Percentiles rank a stretch among this genome's conserved stretches.
Evolutionary conservation across 495 filamentous ascomycete species (phyloP).

Genomic region (Chlorociboria aeruginascens): DNA sequence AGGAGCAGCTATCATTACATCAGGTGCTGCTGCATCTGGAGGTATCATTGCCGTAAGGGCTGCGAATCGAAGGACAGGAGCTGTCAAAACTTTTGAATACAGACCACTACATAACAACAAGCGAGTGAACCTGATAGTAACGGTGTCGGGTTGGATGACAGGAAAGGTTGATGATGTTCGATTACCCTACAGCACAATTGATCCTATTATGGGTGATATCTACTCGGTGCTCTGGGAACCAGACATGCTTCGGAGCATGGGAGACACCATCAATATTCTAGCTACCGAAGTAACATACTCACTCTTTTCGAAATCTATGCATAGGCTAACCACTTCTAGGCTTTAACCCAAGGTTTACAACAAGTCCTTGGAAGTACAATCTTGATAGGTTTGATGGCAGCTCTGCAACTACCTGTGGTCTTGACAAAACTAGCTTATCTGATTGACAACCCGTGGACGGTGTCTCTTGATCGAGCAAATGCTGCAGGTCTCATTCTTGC

Average conservation of each 20-base stretch:
- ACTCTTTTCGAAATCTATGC: background rate
- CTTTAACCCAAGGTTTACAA: conserved; percentile 89
- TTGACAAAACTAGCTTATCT: conserved; percentile 92
- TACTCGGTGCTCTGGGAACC: conserved; percentile 98
- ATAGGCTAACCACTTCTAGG: conserved; percentile 27
- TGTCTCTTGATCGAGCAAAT: conserved; percentile 81
- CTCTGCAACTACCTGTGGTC: conserved; percentile 83
- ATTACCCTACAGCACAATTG: conserved; percentile 87
- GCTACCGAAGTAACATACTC: conserved; percentile 71
- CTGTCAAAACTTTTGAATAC: conserved; percentile 94
- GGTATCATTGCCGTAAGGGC: conserved; percentile 75
- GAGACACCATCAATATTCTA: conserved; percentile 94
- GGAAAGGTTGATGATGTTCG: conserved; percentile 95
- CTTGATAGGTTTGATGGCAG: conserved; percentile 79
- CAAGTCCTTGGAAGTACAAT: conserved; percentile 90
- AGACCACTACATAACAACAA: conserved; percentile 96
- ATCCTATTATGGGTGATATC: conserved; percentile 95
- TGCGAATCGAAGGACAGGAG: conserved; percentile 73
- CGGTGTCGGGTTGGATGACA: conserved; percentile 96
- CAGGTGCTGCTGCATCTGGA: conserved; percentile 74
- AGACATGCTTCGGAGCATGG: conserved; percentile 94
- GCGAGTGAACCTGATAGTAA: conserved; percentile 89
- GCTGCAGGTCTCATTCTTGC: conserved; percentile 87
- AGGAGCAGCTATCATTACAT: conserved; percentile 89
- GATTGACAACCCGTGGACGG: conserved; percentile 97